Evolutionary conservation across 1,139 yeast genomes (phyloP), one percentile per base, ranked within the genome.

Genomic region (Geotrichum phurueaensis): DNA sequence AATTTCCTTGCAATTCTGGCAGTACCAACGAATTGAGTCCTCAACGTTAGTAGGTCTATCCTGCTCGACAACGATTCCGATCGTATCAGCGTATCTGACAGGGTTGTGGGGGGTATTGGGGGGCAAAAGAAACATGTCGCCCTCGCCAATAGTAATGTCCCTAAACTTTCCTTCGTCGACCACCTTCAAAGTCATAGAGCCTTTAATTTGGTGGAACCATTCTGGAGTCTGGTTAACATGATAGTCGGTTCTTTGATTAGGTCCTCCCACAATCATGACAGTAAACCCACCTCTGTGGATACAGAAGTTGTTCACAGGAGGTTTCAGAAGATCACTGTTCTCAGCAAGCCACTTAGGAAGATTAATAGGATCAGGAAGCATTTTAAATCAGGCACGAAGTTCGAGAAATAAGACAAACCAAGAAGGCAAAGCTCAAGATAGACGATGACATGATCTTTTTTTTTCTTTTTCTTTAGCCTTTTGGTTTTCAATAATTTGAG

Each of bases 171-270:
- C 95, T 12, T 84, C 86, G 67, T 91, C 97, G 1, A 91, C 96
- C 1, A 92, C 96, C 67, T 84, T 85, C 65, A 92, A 79, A 36
- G 89, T 82, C 96, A 92, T 91, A 43, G 80, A 78, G 1, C 97
- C 97, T 73, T 89, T 89, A 71, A 87, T 81, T 78, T 87, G 95
- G 73, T 87, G 86, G 73, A 92, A 92, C 82, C 91, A 92, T 70
- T 91, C 97, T 0, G 97, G 97, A 0, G 97, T 92, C 68, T 89
- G 96, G 70, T 92, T 92, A 59, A 92, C 83, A 71, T 92, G 98
- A 73, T 89, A 92, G 71, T 92, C 97, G 0, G 96, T 90, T 63
- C 97, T 80, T 69, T 86, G 96, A 72, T 92, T 92, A 1, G 97
- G 97, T 0, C 97, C 98, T 7, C 97, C 97, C 1, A 92, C 96